phyloP scores from a whole-genome alignment of 1,284 basidiomycete genomes.

The Vanrija humicola region DNA sequence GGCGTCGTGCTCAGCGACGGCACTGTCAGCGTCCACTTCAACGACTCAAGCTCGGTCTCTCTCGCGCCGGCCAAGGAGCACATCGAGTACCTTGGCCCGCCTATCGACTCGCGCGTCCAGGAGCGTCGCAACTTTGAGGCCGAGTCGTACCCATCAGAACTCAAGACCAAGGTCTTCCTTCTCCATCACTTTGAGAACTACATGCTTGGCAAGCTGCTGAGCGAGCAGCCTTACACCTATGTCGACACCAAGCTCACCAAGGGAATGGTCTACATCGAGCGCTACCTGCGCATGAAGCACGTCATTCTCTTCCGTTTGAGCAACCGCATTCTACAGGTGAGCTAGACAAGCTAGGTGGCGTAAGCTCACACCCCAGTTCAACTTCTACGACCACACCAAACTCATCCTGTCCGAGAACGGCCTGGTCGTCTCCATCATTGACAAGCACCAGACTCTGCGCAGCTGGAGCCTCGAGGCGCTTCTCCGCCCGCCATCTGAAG shows the following conservation, averaged over 20 bases:
- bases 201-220: conserved; percentile 80
- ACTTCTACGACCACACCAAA: conserved; percentile 97
- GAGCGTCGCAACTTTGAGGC: conserved; percentile 43
- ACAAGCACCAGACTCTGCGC: conserved; percentile 75
- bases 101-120: conserved; percentile 25
- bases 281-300: conserved; percentile 92
- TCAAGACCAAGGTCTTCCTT: conserved; percentile 83
- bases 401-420: conserved; percentile 79
- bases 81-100: conserved; percentile 68
- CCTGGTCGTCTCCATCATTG: conserved; percentile 77
- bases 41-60: conserved; percentile 83
- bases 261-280: conserved; percentile 92
- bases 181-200: conserved; percentile 89
- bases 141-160: conserved; percentile 51
- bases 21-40: conserved; percentile 90
- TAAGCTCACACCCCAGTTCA: conserved; percentile 59
- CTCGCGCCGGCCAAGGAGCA: conserved; percentile 81
- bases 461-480: conserved; percentile 72
- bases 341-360: conserved; percentile 20
- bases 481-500: conserved; percentile 10
- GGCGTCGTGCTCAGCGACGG: conserved; percentile 95
- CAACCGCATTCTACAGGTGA: conserved; percentile 84
- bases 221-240: conserved; percentile 71
- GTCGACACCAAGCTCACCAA: conserved; percentile 63
- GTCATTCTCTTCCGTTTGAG: conserved; percentile 95